These are phyloP conservation scores for Globisporangium splendens DNA, from an alignment of 352 stramenopile genomes.

Conservation along the genomic window DNA sequence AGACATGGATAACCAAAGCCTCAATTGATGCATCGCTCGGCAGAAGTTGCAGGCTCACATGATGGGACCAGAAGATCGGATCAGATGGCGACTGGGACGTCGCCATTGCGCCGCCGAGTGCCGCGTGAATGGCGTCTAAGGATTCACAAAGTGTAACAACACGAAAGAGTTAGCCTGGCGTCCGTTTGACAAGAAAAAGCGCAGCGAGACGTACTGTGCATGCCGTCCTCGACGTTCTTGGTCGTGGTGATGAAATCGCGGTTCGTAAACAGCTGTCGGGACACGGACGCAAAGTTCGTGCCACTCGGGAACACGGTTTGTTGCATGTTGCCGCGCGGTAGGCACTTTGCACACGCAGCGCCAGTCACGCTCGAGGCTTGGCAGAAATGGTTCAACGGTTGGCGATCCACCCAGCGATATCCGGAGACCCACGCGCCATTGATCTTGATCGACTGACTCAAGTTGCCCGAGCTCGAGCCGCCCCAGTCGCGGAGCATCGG, in stretches of 20 bases:
- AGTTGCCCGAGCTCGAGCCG: constrained; percentile 14
- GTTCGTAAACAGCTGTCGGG: constrained; percentile 41
- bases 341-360: constrained; percentile 30
- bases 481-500: constrained; percentile 34
- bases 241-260: constrained; percentile 16
- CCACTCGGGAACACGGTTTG: constrained; percentile 24
- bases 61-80: constrained; percentile 54
- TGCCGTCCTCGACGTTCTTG: constrained; percentile 28
- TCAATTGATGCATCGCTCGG: no score
- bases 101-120: constrained; percentile 39
- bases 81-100: constrained; percentile 43
- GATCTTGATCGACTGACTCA: constrained; percentile 14
- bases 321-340: constrained; percentile 21
- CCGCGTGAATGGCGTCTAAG: constrained; percentile 41
- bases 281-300: constrained; percentile 35
- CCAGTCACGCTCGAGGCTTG: constrained; percentile 22
- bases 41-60: constrained; percentile 25
- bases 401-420: constrained; percentile 26
- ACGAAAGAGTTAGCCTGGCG: not conserved
- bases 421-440: constrained; percentile 11
- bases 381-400: constrained; percentile 40
- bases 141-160: not conserved
- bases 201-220: constrained; percentile 40
- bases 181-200: not conserved
- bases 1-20: no score